A percentile compares a stretch with the other conserved stretches of the same genome.
Evolutionary conservation across 139 green algal genomes (phyloP).

Genomic region (Closterium sp.): DNA sequence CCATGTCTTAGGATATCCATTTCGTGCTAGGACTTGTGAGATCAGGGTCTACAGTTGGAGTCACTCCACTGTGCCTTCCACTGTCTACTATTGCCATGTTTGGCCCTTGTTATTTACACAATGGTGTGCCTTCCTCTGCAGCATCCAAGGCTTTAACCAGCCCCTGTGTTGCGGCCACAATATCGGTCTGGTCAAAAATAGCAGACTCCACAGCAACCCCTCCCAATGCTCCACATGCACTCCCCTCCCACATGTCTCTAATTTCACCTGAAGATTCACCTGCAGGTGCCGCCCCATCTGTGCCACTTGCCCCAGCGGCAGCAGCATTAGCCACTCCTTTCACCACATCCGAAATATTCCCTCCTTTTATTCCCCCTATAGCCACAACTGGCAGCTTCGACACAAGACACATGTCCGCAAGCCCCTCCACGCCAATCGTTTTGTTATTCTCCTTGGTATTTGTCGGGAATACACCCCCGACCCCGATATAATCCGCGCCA

Average conservation of each 20-base stretch:
- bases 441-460: conserved; percentile 76
- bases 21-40: too few species aligned
- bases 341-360: conserved; percentile 58
- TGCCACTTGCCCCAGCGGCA: background rate
- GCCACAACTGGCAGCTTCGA: conserved; percentile 77
- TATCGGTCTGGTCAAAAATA: conserved; percentile 68
- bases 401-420: conserved; percentile 62
- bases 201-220: conserved; percentile 79
- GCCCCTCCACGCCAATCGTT: conserved; percentile 70
- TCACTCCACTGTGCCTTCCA: too few species aligned
- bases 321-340: background rate
- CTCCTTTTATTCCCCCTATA: conserved; percentile 78
- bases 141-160: conserved; percentile 54
- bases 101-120: background rate
- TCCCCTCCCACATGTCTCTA: background rate
- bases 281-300: background rate
- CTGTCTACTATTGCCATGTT: too few species aligned
- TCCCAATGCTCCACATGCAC: conserved; percentile 51
- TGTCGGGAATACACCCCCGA: conserved; percentile 73
- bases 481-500: conserved; percentile 88
- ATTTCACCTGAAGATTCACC: background rate
- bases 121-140: background rate
- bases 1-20: too few species aligned
- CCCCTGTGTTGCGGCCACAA: conserved; percentile 53
- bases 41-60: too few species aligned